Conservation (phyloP, 352 stramenopile species). For the Blastocystis sp. region DNA sequence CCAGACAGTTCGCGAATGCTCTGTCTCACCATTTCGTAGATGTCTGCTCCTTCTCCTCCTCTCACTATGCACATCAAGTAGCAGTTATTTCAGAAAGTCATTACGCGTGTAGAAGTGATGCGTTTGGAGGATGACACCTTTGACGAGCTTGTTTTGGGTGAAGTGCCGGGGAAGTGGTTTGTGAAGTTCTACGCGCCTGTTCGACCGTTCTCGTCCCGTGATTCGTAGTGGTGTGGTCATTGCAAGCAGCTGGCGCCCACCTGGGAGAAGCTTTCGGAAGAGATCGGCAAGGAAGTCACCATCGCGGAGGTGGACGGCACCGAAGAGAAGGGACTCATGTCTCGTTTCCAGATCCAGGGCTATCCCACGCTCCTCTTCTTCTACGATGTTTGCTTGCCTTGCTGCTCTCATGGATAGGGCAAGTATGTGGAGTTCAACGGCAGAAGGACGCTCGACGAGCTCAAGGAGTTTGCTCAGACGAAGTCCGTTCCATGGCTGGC, state of each 20-base stretch:
- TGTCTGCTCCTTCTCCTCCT: neutral
- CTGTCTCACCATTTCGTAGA: neutral
- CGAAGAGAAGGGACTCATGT: slow-evolving; percentile 78
- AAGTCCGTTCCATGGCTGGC: slow-evolving; percentile 52
- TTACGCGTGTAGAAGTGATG: neutral
- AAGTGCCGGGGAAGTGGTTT: slow-evolving; percentile 29
- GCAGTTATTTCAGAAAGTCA: neutral
- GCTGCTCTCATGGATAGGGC: slow-evolving; percentile 9
- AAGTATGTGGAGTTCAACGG: slow-evolving; percentile 76
- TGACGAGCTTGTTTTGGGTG: neutral
- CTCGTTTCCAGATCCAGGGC: slow-evolving; percentile 84
- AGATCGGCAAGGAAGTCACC: neutral
- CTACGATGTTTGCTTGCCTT: slow-evolving; percentile 76
- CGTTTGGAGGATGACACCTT: slow-evolving; percentile 26
- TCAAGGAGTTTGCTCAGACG: slow-evolving; percentile 76
- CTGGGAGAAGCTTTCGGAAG: slow-evolving; percentile 77
- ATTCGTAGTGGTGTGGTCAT: slow-evolving; percentile 76
- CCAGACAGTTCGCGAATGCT: too few species aligned
- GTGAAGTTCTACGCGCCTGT: slow-evolving; percentile 77
- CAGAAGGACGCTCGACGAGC: slow-evolving; percentile 73
- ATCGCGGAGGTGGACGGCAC: neutral
- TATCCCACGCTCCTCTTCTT: slow-evolving; percentile 94
- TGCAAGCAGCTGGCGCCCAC: slow-evolving; percentile 82
- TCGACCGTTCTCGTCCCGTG: neutral
- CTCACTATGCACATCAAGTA: neutral